phyloP scores from a whole-genome alignment of 768 basidiomycete species.

The Psilocybe sp. region DNA sequence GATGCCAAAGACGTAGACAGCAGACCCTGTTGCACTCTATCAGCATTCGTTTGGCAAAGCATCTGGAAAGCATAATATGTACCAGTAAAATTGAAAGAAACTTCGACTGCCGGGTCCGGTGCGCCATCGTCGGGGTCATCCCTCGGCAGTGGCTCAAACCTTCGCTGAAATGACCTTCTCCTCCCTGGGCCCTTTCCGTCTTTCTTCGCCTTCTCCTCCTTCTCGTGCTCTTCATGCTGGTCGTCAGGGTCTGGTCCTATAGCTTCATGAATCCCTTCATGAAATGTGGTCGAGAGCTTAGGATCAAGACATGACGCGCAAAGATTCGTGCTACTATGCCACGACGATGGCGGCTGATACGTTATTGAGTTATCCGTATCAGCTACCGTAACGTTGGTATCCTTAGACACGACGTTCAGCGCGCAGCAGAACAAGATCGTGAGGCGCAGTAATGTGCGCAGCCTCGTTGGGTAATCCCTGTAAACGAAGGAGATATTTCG shows the following conservation, averaged over 20 bases:
- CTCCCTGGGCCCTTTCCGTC: not conserved
- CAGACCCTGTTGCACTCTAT: constrained; percentile 35
- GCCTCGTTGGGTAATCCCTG: constrained; percentile 9
- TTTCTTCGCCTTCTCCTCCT: not conserved
- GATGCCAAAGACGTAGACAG: constrained; percentile 44
- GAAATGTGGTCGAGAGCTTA: constrained; percentile 26
- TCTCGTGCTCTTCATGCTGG: not conserved
- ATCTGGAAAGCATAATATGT: constrained; percentile 2
- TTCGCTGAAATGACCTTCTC: not conserved
- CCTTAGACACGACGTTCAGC: constrained; percentile 17
- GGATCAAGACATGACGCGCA: constrained; percentile 31
- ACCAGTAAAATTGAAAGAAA: constrained; percentile 45
- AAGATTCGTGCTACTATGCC: constrained; percentile 28
- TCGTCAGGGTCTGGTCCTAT: constrained; percentile 17
- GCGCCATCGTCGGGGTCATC: constrained; percentile 28
- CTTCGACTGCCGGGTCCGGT: constrained; percentile 28
- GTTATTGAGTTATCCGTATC: constrained; percentile 35
- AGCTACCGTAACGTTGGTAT: constrained; percentile 33
- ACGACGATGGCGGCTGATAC: constrained; percentile 33
- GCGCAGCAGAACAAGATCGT: constrained; percentile 18
- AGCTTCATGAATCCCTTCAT: constrained; percentile 29
- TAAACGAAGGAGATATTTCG: not conserved
- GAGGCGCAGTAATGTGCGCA: constrained; percentile 18
- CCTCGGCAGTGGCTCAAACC: constrained; percentile 8
- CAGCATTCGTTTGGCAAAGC: not conserved